Evolutionary conservation across 106 monocot species (phyloP), one percentile per base, ranked within the genome.

Genomic region (Allium cepa): DNA sequence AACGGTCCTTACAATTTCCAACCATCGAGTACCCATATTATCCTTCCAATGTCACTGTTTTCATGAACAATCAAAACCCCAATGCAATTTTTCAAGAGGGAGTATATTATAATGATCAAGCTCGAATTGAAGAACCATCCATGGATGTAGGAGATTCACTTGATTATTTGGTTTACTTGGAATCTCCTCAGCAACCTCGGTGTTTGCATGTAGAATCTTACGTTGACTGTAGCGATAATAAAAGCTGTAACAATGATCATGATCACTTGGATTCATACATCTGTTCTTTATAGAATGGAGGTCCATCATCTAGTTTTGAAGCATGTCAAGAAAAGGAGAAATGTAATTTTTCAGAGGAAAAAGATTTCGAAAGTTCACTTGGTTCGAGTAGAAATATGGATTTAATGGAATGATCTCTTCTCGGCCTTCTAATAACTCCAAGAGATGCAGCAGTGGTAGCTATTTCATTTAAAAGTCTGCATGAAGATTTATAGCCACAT

Each of bases 351-450:
- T 4, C 8, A 2, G 22, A 22, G 22, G 22, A 22, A 22, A 51
- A 26, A 15, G 73, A 67, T 59, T 8, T 8, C 7, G 49, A 26
- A 8, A 27, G 57, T 7, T 10, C 63, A 11, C 10, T 50, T 9
- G 58, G 13, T 36, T 50, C 22, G n/a, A 59, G 45, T 17, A 59
- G 50, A 48, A 58, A 74, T 60, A 74, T 74, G 74, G 74, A 74
- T 48, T 53, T 74, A 49, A 67, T 67, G 8, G 74, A 67, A 67
- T 68, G 8, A 53, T 56, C 46, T 68, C 68, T 7, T 68, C 68
- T 53, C 55, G 15, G 11, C 36, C 53, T 1, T 68, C 68, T 55
- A 28, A 56, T 55, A 8, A 22, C 0, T 22, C 17, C 8, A 0
- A 2, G 68, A 45, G 68, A 22, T 50, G 50, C 50, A 66, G 52